phyloP scores from a whole-genome alignment of 306 rosid species.

The Malus orientalis region DNA sequence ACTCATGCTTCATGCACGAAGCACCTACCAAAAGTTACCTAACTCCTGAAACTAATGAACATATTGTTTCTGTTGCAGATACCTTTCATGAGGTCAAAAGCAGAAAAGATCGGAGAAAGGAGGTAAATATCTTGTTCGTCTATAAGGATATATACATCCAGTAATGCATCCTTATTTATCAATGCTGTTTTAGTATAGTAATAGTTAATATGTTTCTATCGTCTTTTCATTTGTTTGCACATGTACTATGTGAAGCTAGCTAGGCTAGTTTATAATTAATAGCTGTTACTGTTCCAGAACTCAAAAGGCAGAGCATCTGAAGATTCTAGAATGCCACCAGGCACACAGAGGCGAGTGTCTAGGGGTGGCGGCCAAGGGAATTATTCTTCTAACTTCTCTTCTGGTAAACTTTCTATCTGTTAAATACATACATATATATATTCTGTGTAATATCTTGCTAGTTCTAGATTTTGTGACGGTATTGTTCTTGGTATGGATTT shows the following conservation, averaged over 20 bases:
- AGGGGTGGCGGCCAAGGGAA: slow-evolving; percentile 60
- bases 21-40: background rate
- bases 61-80: slow-evolving; percentile 41
- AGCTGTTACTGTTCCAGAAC: slow-evolving; percentile 34
- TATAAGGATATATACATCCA: background rate
- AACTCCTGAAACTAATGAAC: background rate
- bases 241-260: background rate
- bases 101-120: slow-evolving; percentile 66
- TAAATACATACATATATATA: background rate
- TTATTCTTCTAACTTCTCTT: slow-evolving; percentile 28
- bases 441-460: background rate
- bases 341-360: slow-evolving; percentile 44
- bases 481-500: background rate
- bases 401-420: slow-evolving; percentile 17
- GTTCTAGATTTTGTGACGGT: background rate
- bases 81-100: slow-evolving; percentile 77
- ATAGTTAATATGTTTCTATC: background rate
- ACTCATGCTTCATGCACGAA: background rate
- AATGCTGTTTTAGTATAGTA: background rate
- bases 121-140: slow-evolving; percentile 29
- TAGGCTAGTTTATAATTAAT: background rate
- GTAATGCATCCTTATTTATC: background rate
- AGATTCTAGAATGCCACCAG: slow-evolving; percentile 37
- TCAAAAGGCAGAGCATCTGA: slow-evolving; percentile 33
- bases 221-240: background rate